phyloP scores from a whole-genome alignment of 228 moss, liverwort and hornwort genomes.

The Sphagnum fallax region DNA sequence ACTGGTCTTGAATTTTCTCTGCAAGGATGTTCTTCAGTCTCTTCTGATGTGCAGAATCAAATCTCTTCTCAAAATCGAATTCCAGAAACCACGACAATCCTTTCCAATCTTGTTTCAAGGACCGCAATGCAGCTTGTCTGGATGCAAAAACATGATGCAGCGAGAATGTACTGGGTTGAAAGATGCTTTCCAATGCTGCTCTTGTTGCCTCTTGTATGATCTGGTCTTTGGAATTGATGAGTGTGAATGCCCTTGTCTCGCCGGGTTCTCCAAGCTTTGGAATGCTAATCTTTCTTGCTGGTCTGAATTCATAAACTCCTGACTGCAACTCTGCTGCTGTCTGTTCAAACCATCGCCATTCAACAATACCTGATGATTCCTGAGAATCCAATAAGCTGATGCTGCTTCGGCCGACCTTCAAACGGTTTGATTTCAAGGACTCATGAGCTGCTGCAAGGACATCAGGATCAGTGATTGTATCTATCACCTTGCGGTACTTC shows the following conservation, averaged over 20 bases:
- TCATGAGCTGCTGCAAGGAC: slow-evolving; percentile 27
- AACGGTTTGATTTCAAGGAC: slow-evolving; percentile 31
- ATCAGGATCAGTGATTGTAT: slow-evolving; percentile 17
- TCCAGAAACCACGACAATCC: slow-evolving; percentile 55
- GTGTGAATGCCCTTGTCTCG: slow-evolving; percentile 34
- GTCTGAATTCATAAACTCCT: slow-evolving; percentile 35
- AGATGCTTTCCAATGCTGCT: slow-evolving; percentile 20
- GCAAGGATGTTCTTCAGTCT: slow-evolving; percentile 46
- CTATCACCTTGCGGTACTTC: slow-evolving; percentile 8
- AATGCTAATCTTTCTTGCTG: slow-evolving; percentile 31
- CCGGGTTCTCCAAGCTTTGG: slow-evolving; percentile 28
- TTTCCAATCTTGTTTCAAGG: slow-evolving; percentile 48
- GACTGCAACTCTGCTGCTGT: slow-evolving; percentile 31
- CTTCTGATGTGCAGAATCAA: slow-evolving; percentile 32
- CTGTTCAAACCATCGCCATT: slow-evolving; percentile 51
- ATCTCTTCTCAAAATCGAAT: slow-evolving; percentile 26
- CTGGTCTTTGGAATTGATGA: slow-evolving; percentile 44
- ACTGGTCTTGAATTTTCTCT: slow-evolving; percentile 43
- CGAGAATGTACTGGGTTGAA: slow-evolving; percentile 10
- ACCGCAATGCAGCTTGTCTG: slow-evolving; percentile 41
- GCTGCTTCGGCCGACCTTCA: not conserved
- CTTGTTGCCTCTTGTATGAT: slow-evolving; percentile 37
- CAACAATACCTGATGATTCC: slow-evolving; percentile 23
- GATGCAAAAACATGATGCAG: slow-evolving; percentile 6
- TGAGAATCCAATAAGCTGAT: slow-evolving; percentile 20